Percentiles rank a stretch among this genome's conserved stretches.
phyloP scores from a whole-genome alignment of 2,329 filamentous ascomycete species.

The Fonsecaea pedrosoi region DNA sequence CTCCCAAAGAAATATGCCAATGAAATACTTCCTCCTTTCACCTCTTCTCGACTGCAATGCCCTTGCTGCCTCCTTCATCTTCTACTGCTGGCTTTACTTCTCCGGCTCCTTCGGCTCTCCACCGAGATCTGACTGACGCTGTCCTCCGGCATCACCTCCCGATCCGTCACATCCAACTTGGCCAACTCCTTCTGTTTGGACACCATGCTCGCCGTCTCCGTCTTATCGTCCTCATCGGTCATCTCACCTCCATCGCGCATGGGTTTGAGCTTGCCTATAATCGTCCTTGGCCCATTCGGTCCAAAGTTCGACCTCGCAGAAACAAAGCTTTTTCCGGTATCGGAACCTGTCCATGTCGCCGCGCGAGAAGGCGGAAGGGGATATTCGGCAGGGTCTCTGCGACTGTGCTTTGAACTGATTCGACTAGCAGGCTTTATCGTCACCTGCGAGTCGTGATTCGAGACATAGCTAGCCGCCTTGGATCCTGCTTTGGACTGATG shows the following conservation, averaged over 20 bases:
- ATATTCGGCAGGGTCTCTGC: conserved; percentile 25
- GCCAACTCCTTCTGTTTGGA: conserved; percentile 37
- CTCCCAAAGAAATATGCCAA: not conserved
- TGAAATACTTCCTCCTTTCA: not conserved
- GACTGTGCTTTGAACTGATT: conserved; percentile 9
- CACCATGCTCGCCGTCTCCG: conserved; percentile 31
- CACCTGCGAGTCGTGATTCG: conserved; percentile 6
- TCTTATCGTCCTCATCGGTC: conserved; percentile 11
- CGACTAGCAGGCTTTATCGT: conserved; percentile 14
- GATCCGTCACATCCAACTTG: conserved; percentile 31
- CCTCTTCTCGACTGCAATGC: not conserved
- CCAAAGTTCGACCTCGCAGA: conserved; percentile 25
- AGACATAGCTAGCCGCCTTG: not conserved
- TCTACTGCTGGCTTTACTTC: conserved; percentile 22
- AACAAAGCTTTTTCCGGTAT: conserved; percentile 26
- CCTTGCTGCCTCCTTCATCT: conserved; percentile 12
- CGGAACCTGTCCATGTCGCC: conserved; percentile 36
- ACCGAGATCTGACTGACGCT: conserved; percentile 40
- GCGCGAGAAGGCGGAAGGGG: conserved; percentile 38
- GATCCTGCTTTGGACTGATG: not conserved
- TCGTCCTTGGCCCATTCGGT: conserved; percentile 28
- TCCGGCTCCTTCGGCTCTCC: conserved; percentile 23
- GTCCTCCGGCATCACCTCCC: conserved; percentile 39
- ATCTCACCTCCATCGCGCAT: conserved; percentile 14
- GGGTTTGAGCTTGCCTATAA: conserved; percentile 37